Base-by-base conservation (phyloP, 208 protist species). In the Trypanosoma theileri region DNA sequence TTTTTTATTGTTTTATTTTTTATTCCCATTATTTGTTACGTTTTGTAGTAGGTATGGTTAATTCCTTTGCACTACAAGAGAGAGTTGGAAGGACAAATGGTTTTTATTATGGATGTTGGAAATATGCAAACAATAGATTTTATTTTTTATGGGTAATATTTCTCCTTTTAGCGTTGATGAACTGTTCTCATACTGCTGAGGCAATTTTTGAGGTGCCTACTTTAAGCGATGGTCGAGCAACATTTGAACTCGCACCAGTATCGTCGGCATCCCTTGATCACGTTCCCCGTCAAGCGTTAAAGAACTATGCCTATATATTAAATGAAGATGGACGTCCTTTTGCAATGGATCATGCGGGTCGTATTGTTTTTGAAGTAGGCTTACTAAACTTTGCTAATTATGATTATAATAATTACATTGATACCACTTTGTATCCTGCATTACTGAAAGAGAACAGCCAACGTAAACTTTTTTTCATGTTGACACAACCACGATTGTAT, bases 401-500 rank as follows among this genome's bases (percentile, higher is more conserved):
- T 17, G 53, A 21, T 2, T 65, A 40, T n/a, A 51, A 21, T 17
- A 21, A 6, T 12, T 40, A 65, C n/a, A 17, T 45, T 21, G 13
- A 40, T 4, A 35, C 4, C 26, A 11, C 40, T n/a, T 11, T 35
- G 7, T 57, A 13, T 13, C n/a, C 19, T 35, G 6, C 26, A 22
- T 3, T n/a, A 40, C 17, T 22, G 7, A 22, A 8, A 4, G 31
- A 35, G 9, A 6, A 16, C 1, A 41, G 4, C 1, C 53, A 9
- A 0, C 60, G 16, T 44, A 73, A 57, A 10, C 48, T 56, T 6
- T 86, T 85, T 46, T 87, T 90, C 42, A 81, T 77, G 22, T 77
- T 77, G 52, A 85, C 81, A 21, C 78, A 83, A 28, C 79, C 84
- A 8, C 61, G 79, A 4, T 73, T 87, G 21, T 73, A 85, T 57